Evolutionary conservation across 768 basidiomycete species (phyloP).

Genomic region (Leccinum subgranulosum): DNA sequence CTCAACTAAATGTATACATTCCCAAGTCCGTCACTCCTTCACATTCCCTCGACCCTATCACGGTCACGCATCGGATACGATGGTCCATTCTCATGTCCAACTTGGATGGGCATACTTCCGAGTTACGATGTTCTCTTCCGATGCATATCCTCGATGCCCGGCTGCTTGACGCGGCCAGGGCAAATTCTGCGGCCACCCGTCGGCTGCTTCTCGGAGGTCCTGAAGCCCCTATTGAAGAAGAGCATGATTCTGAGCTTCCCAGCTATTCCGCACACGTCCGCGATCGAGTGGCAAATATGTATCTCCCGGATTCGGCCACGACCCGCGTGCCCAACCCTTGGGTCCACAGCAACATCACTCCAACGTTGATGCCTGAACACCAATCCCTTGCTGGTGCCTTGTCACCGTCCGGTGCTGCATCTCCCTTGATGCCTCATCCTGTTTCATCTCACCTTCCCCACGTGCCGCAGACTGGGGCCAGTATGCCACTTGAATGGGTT

Average conservation of each 20-base stretch:
- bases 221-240: constrained; percentile 40
- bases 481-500: constrained; percentile 68
- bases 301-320: constrained; percentile 57
- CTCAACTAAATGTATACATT: constrained; percentile 57
- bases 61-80: constrained; percentile 72
- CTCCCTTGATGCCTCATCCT: constrained; percentile 39
- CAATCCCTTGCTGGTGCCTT: constrained; percentile 19
- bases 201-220: constrained; percentile 43
- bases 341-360: constrained; percentile 42
- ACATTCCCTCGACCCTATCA: constrained; percentile 72
- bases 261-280: constrained; percentile 87
- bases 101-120: constrained; percentile 87
- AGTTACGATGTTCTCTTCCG: constrained; percentile 92
- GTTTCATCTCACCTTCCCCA: constrained; percentile 34
- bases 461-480: constrained; percentile 41
- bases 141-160: constrained; percentile 76
- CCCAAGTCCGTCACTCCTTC: constrained; percentile 65
- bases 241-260: constrained; percentile 74
- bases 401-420: constrained; percentile 33
- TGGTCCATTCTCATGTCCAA: constrained; percentile 82
- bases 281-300: constrained; percentile 84
- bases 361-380: constrained; percentile 25
- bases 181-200: constrained; percentile 70
- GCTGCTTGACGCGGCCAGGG: constrained; percentile 71
- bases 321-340: constrained; percentile 66